These are phyloP conservation scores for Truncatella angustata DNA, from an alignment of 2,329 filamentous ascomycete genomes.

Conservation along the genomic window DNA sequence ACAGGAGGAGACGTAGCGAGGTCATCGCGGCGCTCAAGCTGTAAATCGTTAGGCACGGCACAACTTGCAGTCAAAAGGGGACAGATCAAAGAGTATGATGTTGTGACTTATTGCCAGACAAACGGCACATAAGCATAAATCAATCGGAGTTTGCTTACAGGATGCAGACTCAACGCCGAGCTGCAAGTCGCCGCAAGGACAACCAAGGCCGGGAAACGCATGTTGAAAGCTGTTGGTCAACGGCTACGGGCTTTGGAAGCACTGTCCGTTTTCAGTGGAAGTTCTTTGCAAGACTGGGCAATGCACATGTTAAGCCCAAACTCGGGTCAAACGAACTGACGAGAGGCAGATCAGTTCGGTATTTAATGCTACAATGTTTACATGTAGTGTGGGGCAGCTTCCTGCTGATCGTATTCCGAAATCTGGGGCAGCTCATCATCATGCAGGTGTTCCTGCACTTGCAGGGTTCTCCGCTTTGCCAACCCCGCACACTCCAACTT, in stretches of 20 bases:
- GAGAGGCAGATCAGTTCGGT: background rate
- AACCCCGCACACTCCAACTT: conserved; percentile 1
- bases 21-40: conserved; percentile 21
- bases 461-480: conserved; percentile 9
- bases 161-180: conserved; percentile 12
- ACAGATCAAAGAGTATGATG: too few species aligned
- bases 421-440: background rate
- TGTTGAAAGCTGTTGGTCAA: conserved; percentile 2
- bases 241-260: background rate
- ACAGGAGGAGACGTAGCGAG: conserved; percentile 30
- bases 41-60: conserved; percentile 14
- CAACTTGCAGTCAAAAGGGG: background rate
- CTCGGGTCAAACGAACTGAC: too few species aligned
- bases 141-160: too few species aligned
- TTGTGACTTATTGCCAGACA: too few species aligned
- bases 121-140: too few species aligned
- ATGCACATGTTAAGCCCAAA: too few species aligned
- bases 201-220: conserved; percentile 7
- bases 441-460: conserved; percentile 1
- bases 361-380: background rate
- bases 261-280: too few species aligned
- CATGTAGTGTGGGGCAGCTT: background rate
- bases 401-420: background rate
- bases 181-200: conserved; percentile 10
- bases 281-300: too few species aligned